Evolutionary conservation across 2,329 filamentous ascomycete genomes (phyloP), one percentile per base, ranked within the genome.

Genomic region (Aureobasidium sp.): DNA sequence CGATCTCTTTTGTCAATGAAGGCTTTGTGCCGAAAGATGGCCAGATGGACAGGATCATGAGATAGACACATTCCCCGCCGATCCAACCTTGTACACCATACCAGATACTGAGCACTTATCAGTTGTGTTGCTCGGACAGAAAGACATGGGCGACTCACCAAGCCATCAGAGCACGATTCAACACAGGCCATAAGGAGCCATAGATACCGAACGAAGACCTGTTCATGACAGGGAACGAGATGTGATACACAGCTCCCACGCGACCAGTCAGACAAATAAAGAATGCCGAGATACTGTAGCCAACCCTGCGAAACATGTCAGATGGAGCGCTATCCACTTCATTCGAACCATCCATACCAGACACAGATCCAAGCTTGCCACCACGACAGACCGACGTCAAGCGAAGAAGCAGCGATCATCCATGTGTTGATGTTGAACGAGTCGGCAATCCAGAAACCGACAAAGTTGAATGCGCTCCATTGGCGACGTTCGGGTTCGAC

Each of bases 11-110:
- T 2, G 64, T 66, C 56, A 67, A 40, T 2, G 62, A 58, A 8
- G 58, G 43, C 0, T 29, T 20, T n/a, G 64, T 60, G 18, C 62
- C 59, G 53, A 67, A 87, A 33, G 68, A 72, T 13, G 71, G 87
- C 93, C 93, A 97, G 75, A 97, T 95, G 5, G 93, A 83, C 54
- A 91, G 86, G 68, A 97, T 95, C 93, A 97, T 97, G 66, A 97
- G 81, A 69, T 94, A 94, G 6, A 97, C 90, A 71, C 94, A 97
- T 18, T 70, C 67, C 66, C 87, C 86, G 71, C 94, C 94, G 69
- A 97, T 97, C 82, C 93, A 97, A 8, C 88, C 81, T 76, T 96
- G 93, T 31, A 97, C 93, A 58, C 93, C 93, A 69, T 95, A 95
- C 94, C 93, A 97, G 68, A 97, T 88, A 71, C 62, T 64, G 10